Base-by-base conservation (phyloP, 169 alveolate genomes). In the Plasmodium gonderi region DNA sequence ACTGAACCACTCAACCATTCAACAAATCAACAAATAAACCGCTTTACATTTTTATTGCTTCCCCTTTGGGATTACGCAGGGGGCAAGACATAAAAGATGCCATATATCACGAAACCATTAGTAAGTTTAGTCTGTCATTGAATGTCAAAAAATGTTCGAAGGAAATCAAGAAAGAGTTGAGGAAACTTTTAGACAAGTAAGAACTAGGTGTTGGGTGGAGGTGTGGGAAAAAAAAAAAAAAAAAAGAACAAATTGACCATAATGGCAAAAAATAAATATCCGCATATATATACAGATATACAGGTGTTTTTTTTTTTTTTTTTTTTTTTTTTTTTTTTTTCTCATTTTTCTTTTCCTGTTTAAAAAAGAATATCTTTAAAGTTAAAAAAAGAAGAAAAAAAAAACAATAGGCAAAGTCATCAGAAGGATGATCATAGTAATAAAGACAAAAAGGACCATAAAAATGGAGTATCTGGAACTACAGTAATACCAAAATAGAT, bases 81-180 rank as follows among this genome's bases (percentile, higher is more conserved):
- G 89, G 90, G 23, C 90, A 89, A 12, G 89, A 89, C 11, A 45
- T 78, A 60, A 89, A 79, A 67, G 79, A 76, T 26, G 44, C 72
- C 49, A 79, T 89, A 26, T 77, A 89, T 68, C 49, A 89, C 47
- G 93, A 89, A 65, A 89, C 67, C 44, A 67, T 77, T 79, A 89
- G 40, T 40, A 89, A 64, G 89, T 89, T 89, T 33, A 45, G 49
- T 2, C 54, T 89, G 51, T 89, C 93, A 9, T 17, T 89, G 17
- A 64, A 76, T 8, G 20, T 89, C 20, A 89, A 77, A 64, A 89
- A 47, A 36, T 20, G 69, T 44, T 77, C 93, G 45, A 89, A 89
- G 72, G 93, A 69, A 68, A 47, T 47, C 12, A 49, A 31, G 17
- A 69, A 65, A 8, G 68, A 54, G 2, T 33, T 89, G 38, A 36